phyloP scores from a whole-genome alignment of 2,329 filamentous ascomycete species.

The Alternaria tenuissima region DNA sequence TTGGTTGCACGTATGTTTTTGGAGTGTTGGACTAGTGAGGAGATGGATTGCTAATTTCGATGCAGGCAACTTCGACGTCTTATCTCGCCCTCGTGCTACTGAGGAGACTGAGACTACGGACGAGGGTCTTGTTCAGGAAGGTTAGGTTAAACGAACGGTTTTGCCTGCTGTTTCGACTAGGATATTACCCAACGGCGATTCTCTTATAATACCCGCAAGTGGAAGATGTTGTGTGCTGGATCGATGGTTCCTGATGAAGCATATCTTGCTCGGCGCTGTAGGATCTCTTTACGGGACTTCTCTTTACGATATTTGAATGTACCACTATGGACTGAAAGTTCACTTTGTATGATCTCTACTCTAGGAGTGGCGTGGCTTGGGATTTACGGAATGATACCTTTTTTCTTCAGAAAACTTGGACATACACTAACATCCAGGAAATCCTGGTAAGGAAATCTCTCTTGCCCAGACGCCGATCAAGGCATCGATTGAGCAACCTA shows the following conservation, averaged over 20 bases:
- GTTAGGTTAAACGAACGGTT: constrained; percentile 23
- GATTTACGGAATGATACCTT: constrained; percentile 27
- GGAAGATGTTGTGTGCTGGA: background rate
- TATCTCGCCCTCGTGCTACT: constrained; percentile 34
- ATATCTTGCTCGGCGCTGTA: constrained; percentile 16
- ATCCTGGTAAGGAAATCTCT: background rate
- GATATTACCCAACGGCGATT: background rate
- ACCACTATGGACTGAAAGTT: constrained; percentile 27
- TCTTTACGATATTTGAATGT: constrained; percentile 22
- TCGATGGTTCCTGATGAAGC: background rate
- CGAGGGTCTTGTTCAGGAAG: constrained; percentile 46
- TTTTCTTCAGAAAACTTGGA: constrained; percentile 1
- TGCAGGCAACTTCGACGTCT: constrained; percentile 47
- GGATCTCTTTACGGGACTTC: constrained; percentile 8
- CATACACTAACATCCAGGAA: background rate
- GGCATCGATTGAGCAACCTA: background rate
- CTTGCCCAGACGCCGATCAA: background rate
- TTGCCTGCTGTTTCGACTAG: background rate
- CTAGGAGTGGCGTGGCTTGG: constrained; percentile 20
- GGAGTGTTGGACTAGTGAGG: background rate
- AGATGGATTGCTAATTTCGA: constrained; percentile 6
- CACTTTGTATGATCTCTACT: constrained; percentile 44
- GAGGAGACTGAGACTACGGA: constrained; percentile 39
- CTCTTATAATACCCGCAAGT: background rate
- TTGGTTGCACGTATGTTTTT: constrained; percentile 78